A percentile compares a stretch with the other conserved stretches of the same genome.
phyloP scores from a whole-genome alignment of 1,284 basidiomycete genomes.

The Microstroma glucosiphilum region DNA sequence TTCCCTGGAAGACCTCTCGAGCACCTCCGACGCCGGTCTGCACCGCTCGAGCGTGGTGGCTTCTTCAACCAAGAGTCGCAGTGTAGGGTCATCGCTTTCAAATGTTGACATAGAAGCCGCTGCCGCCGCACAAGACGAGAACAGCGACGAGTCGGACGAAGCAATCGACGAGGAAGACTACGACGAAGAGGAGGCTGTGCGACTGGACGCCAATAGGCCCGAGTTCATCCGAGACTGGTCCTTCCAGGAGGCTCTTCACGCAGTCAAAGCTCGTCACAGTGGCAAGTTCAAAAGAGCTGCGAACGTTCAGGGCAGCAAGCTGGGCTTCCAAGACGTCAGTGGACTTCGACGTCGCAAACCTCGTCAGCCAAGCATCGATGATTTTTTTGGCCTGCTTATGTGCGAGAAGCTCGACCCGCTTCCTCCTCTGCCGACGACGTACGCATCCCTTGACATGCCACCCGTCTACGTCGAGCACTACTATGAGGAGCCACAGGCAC shows the following conservation, averaged over 20 bases:
- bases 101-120: slow-evolving; percentile 9
- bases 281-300: not conserved
- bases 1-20: not conserved
- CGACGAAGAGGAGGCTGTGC: slow-evolving; percentile 12
- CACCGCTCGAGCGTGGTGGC: not conserved
- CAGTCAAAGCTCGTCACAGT: slow-evolving; percentile 9
- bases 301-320: not conserved
- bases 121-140: not conserved
- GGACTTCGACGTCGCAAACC: slow-evolving; percentile 1
- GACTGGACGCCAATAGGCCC: slow-evolving; percentile 21
- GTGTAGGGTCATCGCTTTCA: not conserved
- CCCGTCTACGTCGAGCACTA: slow-evolving; percentile 27
- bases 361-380: slow-evolving; percentile 22
- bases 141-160: slow-evolving; percentile 6
- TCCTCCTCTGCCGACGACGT: slow-evolving; percentile 26
- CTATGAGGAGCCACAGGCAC: not conserved
- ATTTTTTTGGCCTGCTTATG: slow-evolving; percentile 39
- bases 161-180: slow-evolving; percentile 1
- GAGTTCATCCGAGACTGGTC: slow-evolving; percentile 42
- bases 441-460: slow-evolving; percentile 35
- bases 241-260: slow-evolving; percentile 19
- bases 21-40: not conserved
- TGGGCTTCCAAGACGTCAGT: not conserved
- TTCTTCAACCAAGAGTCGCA: not conserved
- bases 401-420: slow-evolving; percentile 18